A percentile compares a stretch with the other conserved stretches of the same genome.
phyloP scores from a whole-genome alignment of 331 rosid species.

The Cydonia oblonga region DNA sequence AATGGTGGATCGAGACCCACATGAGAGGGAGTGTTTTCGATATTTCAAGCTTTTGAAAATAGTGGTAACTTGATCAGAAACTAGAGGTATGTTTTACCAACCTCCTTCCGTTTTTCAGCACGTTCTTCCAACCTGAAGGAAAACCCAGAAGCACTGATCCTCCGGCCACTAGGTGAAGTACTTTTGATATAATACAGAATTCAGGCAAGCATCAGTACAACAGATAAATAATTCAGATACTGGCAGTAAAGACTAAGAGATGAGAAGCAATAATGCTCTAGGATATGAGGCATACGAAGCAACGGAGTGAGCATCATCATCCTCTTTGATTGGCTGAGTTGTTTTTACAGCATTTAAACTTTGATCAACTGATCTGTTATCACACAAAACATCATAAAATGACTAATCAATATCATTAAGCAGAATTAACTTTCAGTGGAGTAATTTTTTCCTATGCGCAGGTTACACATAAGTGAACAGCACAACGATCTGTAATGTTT shows the following conservation, averaged over 20 bases:
- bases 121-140: slow-evolving; percentile 85
- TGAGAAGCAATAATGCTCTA: neutral
- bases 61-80: neutral
- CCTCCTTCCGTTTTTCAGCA: slow-evolving; percentile 95
- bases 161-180: slow-evolving; percentile 33
- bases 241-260: neutral
- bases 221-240: neutral
- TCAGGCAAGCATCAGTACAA: slow-evolving; percentile 1
- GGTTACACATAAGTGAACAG: neutral
- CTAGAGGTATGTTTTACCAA: slow-evolving; percentile 14
- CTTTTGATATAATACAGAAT: slow-evolving; percentile 35
- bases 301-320: slow-evolving; percentile 61
- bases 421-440: neutral
- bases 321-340: slow-evolving; percentile 39
- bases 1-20: neutral
- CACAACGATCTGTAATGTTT: neutral
- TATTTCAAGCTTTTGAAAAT: neutral
- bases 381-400: slow-evolving; percentile 8
- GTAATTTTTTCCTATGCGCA: neutral
- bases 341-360: slow-evolving; percentile 29
- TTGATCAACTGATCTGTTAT: slow-evolving; percentile 50
- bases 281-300: slow-evolving; percentile 59
- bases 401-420: slow-evolving; percentile 1
- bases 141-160: slow-evolving; percentile 53
- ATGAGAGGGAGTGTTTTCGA: neutral